These are phyloP conservation scores for Rhizopus arrhizus DNA, from an alignment of 371 early-diverging fungal genomes.

Conservation along the genomic window DNA sequence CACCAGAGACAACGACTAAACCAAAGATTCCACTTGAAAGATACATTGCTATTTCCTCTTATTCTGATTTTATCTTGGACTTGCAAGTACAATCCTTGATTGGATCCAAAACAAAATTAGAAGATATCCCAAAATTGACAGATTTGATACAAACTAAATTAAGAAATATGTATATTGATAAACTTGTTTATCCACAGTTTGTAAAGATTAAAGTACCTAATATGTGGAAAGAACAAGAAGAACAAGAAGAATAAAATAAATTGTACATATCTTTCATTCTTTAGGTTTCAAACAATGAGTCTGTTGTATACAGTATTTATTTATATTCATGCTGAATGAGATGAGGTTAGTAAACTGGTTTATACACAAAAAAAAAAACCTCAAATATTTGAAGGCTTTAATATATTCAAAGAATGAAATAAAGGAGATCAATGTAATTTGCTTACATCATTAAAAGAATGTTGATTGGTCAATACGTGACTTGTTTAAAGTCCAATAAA, in stretches of 20 bases:
- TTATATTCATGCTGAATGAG: no score
- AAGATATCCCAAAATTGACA: conserved; percentile 90
- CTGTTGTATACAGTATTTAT: no score
- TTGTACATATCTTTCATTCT: no score
- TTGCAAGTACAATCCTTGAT: conserved; percentile 85
- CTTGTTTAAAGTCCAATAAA: no score
- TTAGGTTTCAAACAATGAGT: no score
- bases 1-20: conserved; percentile 45
- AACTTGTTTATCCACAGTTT: conserved; percentile 66
- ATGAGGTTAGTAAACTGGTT: no score
- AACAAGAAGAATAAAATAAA: conserved; percentile 10
- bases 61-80: conserved; percentile 80
- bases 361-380: no score
- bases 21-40: conserved; percentile 52
- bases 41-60: conserved; percentile 63
- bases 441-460: no score
- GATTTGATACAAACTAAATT: conserved; percentile 77
- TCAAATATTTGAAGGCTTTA: no score
- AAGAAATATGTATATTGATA: conserved; percentile 69
- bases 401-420: no score
- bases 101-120: conserved; percentile 91
- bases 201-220: conserved; percentile 54
- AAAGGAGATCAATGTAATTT: no score
- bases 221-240: conserved; percentile 41
- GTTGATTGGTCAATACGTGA: no score